Conservation (phyloP, 2,329 filamentous ascomycete species). For the Calonectria fujianensis region DNA sequence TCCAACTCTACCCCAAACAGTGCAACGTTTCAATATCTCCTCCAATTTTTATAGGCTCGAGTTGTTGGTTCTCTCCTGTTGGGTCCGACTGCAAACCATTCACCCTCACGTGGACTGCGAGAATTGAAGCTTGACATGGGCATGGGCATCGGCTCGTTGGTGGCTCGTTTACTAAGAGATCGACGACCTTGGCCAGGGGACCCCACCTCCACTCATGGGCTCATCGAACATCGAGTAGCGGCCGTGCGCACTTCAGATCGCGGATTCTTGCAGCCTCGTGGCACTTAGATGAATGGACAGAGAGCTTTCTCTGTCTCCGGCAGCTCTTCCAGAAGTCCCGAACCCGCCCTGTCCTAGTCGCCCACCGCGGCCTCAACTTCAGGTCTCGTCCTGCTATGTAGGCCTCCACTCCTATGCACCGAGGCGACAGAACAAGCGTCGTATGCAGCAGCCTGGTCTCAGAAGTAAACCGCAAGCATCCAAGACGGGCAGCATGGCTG, state of each 20-base stretch:
- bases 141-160: conserved; percentile 42
- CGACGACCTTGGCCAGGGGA: conserved; percentile 32
- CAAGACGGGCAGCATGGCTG: conserved; percentile 45
- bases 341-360: conserved; percentile 33
- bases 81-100: neutral
- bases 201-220: conserved; percentile 27
- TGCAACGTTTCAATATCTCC: conserved; percentile 23
- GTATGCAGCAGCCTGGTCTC: conserved; percentile 47
- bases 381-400: conserved; percentile 22
- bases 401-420: conserved; percentile 30
- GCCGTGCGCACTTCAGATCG: conserved; percentile 29
- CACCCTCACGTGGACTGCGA: neutral
- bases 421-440: conserved; percentile 35
- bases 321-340: conserved; percentile 36
- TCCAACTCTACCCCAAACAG: conserved; percentile 17
- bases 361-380: conserved; percentile 25
- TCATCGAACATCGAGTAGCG: conserved; percentile 16
- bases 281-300: conserved; percentile 29
- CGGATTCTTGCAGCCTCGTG: conserved; percentile 39
- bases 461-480: conserved; percentile 42
- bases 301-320: conserved; percentile 27
- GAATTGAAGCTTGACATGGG: conserved; percentile 31
- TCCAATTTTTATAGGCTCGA: conserved; percentile 4
- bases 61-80: neutral
- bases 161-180: conserved; percentile 33